phyloP scores from a whole-genome alignment of 2,329 filamentous ascomycete genomes.

The Cladophialophora exuberans region DNA sequence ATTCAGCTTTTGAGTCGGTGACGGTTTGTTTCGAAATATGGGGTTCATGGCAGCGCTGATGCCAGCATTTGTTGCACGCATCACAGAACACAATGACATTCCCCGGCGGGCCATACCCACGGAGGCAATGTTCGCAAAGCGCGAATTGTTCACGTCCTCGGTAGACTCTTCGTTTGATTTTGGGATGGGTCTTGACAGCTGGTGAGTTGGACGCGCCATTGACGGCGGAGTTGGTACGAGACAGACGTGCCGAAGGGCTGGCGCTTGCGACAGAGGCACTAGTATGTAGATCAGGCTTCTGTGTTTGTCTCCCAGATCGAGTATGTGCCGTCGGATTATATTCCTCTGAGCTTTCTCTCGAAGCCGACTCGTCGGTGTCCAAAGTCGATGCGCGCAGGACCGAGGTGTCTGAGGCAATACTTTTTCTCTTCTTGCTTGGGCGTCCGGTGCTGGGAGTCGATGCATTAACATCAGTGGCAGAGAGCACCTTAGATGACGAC shows the following conservation, averaged over 20 bases:
- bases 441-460: background rate
- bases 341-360: conserved; percentile 46
- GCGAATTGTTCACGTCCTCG: conserved; percentile 48
- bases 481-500: conserved; percentile 3
- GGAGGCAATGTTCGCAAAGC: conserved; percentile 72
- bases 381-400: conserved; percentile 15
- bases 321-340: conserved; percentile 64
- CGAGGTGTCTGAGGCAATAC: conserved; percentile 12
- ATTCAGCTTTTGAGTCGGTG: conserved; percentile 66
- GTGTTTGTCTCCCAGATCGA: conserved; percentile 74
- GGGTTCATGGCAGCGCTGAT: conserved; percentile 80
- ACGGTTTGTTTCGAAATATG: conserved; percentile 72
- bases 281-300: conserved; percentile 65
- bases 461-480: background rate
- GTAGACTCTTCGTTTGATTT: conserved; percentile 62
- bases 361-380: conserved; percentile 34
- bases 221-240: conserved; percentile 15
- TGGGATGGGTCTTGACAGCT: conserved; percentile 42
- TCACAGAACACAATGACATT: conserved; percentile 89
- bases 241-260: conserved; percentile 21
- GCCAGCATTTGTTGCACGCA: conserved; percentile 77
- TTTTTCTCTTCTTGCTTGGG: conserved; percentile 25
- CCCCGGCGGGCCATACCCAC: conserved; percentile 70
- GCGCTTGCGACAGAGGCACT: conserved; percentile 46
- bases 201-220: conserved; percentile 26